Evolutionary conservation across 1,139 yeast species (phyloP).

Genomic region (Schwanniomyces etchellsii): DNA sequence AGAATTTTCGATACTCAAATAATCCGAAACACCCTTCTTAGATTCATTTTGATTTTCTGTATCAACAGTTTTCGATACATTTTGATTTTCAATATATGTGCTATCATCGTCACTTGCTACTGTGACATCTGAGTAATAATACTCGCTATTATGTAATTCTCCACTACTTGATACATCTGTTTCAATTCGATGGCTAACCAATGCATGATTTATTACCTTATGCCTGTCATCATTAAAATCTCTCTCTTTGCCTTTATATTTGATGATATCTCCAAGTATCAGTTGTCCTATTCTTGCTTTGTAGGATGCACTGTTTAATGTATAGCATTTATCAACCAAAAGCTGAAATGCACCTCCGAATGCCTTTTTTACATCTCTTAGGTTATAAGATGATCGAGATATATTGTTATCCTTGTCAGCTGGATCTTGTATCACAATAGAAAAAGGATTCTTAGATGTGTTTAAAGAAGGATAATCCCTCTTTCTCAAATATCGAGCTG

Average conservation of each 20-base stretch:
- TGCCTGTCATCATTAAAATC: constrained; percentile 76
- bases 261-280: constrained; percentile 75
- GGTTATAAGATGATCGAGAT: constrained; percentile 78
- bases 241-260: constrained; percentile 68
- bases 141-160: constrained; percentile 22
- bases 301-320: constrained; percentile 52
- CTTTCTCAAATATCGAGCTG: constrained; percentile 54
- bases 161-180: constrained; percentile 6
- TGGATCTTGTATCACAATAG: constrained; percentile 86
- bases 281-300: constrained; percentile 67
- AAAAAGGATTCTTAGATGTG: constrained; percentile 51
- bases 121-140: constrained; percentile 39
- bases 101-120: constrained; percentile 34
- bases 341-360: constrained; percentile 90
- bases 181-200: constrained; percentile 23
- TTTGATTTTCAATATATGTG: constrained; percentile 2
- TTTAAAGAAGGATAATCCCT: constrained; percentile 48
- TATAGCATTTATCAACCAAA: constrained; percentile 66
- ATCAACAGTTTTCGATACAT: constrained; percentile 3
- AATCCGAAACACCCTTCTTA: constrained; percentile 20
- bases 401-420: constrained; percentile 78
- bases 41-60: constrained; percentile 9
- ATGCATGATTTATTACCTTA: constrained; percentile 59
- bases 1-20: constrained; percentile 16
- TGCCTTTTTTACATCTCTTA: constrained; percentile 76